phyloP scores from a whole-genome alignment of 2,329 filamentous ascomycete genomes.

The Trichoderma aggressivum region DNA sequence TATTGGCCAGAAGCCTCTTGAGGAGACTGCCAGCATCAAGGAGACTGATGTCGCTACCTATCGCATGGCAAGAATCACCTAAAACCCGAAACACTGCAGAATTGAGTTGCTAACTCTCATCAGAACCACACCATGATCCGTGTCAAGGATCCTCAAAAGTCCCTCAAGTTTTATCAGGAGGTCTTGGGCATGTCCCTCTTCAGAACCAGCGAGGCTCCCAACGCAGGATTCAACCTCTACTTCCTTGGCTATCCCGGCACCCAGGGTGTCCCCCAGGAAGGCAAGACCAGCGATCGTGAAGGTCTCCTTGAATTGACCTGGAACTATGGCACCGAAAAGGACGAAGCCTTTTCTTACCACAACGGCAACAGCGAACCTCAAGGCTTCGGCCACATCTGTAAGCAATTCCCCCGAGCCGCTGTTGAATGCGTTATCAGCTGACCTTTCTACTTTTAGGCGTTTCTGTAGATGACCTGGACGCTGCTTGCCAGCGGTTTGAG shows the following conservation, averaged over 20 bases:
- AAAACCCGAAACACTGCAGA: no score
- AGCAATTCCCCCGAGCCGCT: constrained; percentile 26
- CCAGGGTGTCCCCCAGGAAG: constrained; percentile 50
- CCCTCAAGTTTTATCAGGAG: constrained; percentile 78
- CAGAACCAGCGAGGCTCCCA: constrained; percentile 66
- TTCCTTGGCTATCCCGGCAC: constrained; percentile 77
- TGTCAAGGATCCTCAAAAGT: constrained; percentile 75
- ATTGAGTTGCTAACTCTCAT: neutral
- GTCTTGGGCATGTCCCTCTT: constrained; percentile 83
- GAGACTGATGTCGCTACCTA: constrained; percentile 74
- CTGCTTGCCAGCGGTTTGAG: constrained; percentile 84
- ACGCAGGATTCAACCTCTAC: constrained; percentile 81
- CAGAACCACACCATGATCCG: constrained; percentile 93
- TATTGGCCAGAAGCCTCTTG: constrained; percentile 67
- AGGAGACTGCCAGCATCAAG: constrained; percentile 68
- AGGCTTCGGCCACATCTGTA: constrained; percentile 91
- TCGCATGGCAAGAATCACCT: constrained; percentile 59
- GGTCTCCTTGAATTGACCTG: constrained; percentile 88
- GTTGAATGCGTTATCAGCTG: constrained; percentile 10
- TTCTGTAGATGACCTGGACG: constrained; percentile 82
- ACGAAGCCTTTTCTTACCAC: constrained; percentile 81
- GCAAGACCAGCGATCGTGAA: constrained; percentile 64
- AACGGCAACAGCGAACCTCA: constrained; percentile 89
- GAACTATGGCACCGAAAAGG: constrained; percentile 81
- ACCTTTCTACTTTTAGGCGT: constrained; percentile 51